Base-by-base conservation (phyloP, 495 filamentous ascomycete species). In the Xylaria cubensis region DNA sequence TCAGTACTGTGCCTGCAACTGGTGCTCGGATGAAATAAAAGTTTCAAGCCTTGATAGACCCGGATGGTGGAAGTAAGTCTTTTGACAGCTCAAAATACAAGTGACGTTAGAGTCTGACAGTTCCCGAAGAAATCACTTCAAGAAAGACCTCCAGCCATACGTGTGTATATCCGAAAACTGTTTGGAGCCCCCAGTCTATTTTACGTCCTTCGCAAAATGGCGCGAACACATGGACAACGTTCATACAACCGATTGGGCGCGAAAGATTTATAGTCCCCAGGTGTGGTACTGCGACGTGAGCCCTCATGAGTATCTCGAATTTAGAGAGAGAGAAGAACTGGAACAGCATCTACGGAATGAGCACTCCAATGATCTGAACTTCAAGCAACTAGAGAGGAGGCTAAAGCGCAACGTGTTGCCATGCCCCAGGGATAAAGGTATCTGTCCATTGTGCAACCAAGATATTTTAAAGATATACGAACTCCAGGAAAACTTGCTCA, bases 11-110 rank as follows among this genome's bases (percentile, higher is more conserved):
- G 21, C 50, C 8, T 56, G 53, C 13, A 56, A 15, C 53, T 56
- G 53, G 53, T 32, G 53, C 13, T 56, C 53, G 13, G 53, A 56
- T 17, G 24, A 15, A 26, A 32, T 56, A 29, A 29, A 56, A 17
- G 53, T 29, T 7, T 29, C 24, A 3, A 8, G 32, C 19, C 53
- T 56, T 32, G 15, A 56, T 8, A 32, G 6, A 15, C 26, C 26
- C 3, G 53, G 53, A 17, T 56, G 58, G 58, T 62, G 58, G 58
- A 62, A 4, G 58, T 62, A 62, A 62, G 58, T 41, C 0, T n/a
- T 53, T 53, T 3, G 24, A 36, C 29, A 10, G 2, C 0, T 59
- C 0, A 62, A 9, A 2, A 13, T 13, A 21, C 8, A 2, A 5
- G 6, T 24, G 8, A 39, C 10, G 0, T 41, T 41, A 3, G 6